These are phyloP conservation scores for Cudoniella acicularis DNA, from an alignment of 495 filamentous ascomycete genomes.

Conservation along the genomic window DNA sequence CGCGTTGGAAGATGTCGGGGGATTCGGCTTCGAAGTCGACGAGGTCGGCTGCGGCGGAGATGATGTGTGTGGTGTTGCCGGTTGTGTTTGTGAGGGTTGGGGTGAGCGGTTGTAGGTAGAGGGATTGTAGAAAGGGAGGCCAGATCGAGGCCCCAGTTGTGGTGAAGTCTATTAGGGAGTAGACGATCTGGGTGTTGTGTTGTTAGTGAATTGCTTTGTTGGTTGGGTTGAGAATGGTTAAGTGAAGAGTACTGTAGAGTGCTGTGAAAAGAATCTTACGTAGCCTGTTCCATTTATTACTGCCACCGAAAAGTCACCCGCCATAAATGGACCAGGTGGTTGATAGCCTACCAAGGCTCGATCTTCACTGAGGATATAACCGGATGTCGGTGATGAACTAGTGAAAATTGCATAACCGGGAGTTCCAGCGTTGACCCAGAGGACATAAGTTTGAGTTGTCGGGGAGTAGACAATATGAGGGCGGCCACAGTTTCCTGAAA, in stretches of 20 bases:
- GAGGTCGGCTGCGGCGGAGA: constrained; percentile 7
- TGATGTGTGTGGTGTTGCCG: constrained; percentile 11
- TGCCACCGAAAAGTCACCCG: constrained; percentile 15
- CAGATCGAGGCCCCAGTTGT: constrained; percentile 16
- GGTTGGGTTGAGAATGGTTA: too few species aligned
- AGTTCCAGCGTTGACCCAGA: constrained; percentile 13
- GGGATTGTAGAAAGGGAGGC: constrained; percentile 18
- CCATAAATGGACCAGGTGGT: constrained; percentile 14
- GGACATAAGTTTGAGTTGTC: constrained; percentile 9
- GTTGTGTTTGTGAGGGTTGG: constrained; percentile 15
- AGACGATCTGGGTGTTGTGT: too few species aligned
- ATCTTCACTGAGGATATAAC: neutral
- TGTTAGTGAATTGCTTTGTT: too few species aligned
- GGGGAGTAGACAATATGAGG: constrained; percentile 16
- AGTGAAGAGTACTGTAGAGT: too few species aligned
- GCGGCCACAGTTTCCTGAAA: constrained; percentile 11
- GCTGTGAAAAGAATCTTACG: too few species aligned
- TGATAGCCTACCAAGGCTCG: constrained; percentile 15
- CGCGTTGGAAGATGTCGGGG: constrained; percentile 20
- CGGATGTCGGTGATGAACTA: constrained; percentile 8
- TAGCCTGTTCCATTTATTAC: constrained; percentile 19
- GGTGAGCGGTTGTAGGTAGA: constrained; percentile 18
- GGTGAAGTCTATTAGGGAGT: constrained; percentile 16
- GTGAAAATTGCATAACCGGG: constrained; percentile 17
- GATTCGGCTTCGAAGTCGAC: constrained; percentile 17